A percentile compares a stretch with the other conserved stretches of the same genome.
phyloP scores from a whole-genome alignment of 306 rosid genomes.

The Rubus idaeus region DNA sequence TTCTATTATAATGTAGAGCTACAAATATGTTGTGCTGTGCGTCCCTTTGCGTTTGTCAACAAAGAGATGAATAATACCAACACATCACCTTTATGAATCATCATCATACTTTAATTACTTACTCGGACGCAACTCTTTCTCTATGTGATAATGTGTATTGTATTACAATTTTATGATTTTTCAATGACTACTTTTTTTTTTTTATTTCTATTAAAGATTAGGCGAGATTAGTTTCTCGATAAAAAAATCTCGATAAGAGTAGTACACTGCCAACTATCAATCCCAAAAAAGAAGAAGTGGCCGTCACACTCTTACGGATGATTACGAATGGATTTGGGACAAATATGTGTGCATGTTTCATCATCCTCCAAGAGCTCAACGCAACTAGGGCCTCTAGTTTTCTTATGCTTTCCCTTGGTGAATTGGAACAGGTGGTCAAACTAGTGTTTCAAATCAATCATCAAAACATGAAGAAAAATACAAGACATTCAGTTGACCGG shows the following conservation, averaged over 20 bases:
- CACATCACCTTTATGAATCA: background rate
- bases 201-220: background rate
- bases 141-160: too few relatives aligned
- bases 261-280: too few relatives aligned
- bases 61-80: background rate
- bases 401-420: background rate
- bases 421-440: constrained; percentile 20
- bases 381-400: background rate
- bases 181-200: background rate
- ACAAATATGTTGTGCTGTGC: background rate
- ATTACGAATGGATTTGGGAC: background rate
- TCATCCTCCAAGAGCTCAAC: background rate
- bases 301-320: too few relatives aligned
- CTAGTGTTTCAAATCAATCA: background rate
- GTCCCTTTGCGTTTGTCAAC: constrained; percentile 7
- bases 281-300: too few relatives aligned
- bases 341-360: background rate
- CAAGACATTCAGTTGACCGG: constrained; percentile 24
- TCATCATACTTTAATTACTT: background rate
- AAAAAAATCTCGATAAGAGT: too few relatives aligned
- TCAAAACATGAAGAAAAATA: constrained; percentile 10
- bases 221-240: background rate
- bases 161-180: too few relatives aligned
- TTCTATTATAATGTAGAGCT: background rate
- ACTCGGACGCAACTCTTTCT: background rate